phyloP scores from a whole-genome alignment of 2,329 filamentous ascomycete genomes.

The Penicillium sp. region DNA sequence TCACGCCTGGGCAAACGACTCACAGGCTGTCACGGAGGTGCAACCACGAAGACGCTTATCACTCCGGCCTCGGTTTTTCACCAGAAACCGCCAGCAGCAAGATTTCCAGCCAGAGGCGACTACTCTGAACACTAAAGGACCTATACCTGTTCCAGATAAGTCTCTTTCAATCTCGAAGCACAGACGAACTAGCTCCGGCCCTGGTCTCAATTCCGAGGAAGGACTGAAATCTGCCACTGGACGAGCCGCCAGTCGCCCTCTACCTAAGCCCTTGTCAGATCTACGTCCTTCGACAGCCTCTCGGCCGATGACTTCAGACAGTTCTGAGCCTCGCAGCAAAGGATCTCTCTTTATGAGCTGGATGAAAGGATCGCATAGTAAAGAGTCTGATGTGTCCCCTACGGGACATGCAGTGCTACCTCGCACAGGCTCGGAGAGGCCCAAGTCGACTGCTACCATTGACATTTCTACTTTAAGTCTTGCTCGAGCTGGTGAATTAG shows the following conservation, averaged over 20 bases:
- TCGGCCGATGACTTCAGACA: slow-evolving; percentile 26
- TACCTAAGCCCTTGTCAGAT: slow-evolving; percentile 29
- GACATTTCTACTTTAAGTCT: slow-evolving; percentile 3
- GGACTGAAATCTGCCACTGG: not conserved
- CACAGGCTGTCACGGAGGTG: slow-evolving; percentile 16
- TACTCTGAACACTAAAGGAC: not conserved
- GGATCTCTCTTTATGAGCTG: slow-evolving; percentile 38
- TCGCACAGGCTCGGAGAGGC: slow-evolving; percentile 10
- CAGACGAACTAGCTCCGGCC: slow-evolving; percentile 11
- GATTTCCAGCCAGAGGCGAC: not conserved
- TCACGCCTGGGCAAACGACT: slow-evolving; percentile 20
- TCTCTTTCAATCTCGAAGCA: slow-evolving; percentile 6
- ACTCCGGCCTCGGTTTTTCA: slow-evolving; percentile 35
- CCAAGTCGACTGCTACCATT: slow-evolving; percentile 9
- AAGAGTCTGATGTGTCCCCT: slow-evolving; percentile 6
- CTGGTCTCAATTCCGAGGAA: slow-evolving; percentile 2
- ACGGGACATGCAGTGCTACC: not conserved
- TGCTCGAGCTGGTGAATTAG: not conserved
- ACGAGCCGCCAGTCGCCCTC: slow-evolving; percentile 4
- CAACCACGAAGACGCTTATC: slow-evolving; percentile 32
- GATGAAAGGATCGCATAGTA: slow-evolving; percentile 30
- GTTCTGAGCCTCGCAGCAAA: slow-evolving; percentile 33
- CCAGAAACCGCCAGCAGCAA: slow-evolving; percentile 19
- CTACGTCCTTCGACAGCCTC: slow-evolving; percentile 18
- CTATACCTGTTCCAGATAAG: slow-evolving; percentile 7